A percentile compares a stretch with the other conserved stretches of the same genome.
Conservation (phyloP, 2,329 filamentous ascomycete species). For the Venturia asperata region DNA sequence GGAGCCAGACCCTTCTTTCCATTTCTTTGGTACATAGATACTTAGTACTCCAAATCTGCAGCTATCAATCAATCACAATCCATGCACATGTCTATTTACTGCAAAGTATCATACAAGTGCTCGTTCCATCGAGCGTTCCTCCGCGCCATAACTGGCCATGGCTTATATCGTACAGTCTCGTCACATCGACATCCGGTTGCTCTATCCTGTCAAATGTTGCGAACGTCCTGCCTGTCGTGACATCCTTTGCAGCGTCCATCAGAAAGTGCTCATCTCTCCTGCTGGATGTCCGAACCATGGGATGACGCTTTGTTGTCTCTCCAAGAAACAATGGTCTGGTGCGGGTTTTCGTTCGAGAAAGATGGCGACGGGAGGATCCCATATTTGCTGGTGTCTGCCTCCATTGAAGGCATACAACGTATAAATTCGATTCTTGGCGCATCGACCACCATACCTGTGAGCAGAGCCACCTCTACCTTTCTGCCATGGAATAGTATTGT, state of each 20-base stretch:
- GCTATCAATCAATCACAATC: background rate
- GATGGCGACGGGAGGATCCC: conserved; percentile 55
- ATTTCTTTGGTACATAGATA: background rate
- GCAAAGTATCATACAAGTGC: background rate
- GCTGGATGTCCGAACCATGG: conserved; percentile 49
- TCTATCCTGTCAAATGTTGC: conserved; percentile 29
- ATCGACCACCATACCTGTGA: conserved; percentile 55
- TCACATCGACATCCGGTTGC: conserved; percentile 27
- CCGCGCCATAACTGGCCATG: conserved; percentile 28
- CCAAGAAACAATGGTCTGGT: conserved; percentile 43
- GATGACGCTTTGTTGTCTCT: conserved; percentile 48
- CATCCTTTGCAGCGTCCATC: conserved; percentile 29
- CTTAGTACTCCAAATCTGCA: background rate
- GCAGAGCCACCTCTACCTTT: conserved; percentile 54
- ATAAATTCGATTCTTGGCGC: conserved; percentile 69
- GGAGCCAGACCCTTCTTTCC: background rate
- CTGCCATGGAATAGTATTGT: conserved; percentile 55
- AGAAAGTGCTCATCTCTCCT: conserved; percentile 30
- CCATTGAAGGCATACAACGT: conserved; percentile 53
- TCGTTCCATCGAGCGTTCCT: background rate
- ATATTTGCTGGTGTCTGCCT: conserved; percentile 44
- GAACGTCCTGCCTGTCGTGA: conserved; percentile 25
- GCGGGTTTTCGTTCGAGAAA: conserved; percentile 31
- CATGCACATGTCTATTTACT: background rate
- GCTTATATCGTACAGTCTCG: conserved; percentile 26